Conservation (phyloP, 164 flowering plant genomes). For the Magnolia kwangsiensis region DNA sequence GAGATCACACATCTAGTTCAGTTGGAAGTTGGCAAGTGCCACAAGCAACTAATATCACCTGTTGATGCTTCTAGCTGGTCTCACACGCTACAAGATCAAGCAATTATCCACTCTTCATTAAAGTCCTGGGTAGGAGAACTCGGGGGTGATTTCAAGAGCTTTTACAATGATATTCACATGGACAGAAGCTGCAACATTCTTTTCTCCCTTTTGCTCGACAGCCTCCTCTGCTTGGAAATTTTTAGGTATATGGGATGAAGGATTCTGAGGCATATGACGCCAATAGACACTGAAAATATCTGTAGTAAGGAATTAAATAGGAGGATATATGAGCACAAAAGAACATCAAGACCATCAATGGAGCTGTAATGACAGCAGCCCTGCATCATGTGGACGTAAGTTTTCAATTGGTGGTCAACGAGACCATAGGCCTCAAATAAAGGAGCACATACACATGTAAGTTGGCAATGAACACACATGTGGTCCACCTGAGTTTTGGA, state of each 20-base stretch:
- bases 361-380: slow-evolving; percentile 47
- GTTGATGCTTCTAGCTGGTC: neutral
- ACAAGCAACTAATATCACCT: neutral
- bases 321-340: slow-evolving; percentile 31
- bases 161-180: slow-evolving; percentile 30
- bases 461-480: too few relatives aligned
- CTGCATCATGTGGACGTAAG: slow-evolving; percentile 28
- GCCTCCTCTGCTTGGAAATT: slow-evolving; percentile 31
- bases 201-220: slow-evolving; percentile 50
- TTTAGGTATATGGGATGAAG: slow-evolving; percentile 41
- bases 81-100: slow-evolving; percentile 5
- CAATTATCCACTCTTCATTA: neutral
- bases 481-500: too few relatives aligned
- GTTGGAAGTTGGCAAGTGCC: neutral
- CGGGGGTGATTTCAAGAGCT: slow-evolving; percentile 3
- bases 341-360: slow-evolving; percentile 41
- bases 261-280: slow-evolving; percentile 32
- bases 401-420: neutral
- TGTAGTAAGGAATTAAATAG: slow-evolving; percentile 36
- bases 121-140: neutral
- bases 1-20: slow-evolving; percentile 4
- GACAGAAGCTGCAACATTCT: slow-evolving; percentile 47
- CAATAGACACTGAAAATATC: slow-evolving; percentile 31
- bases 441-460: too few relatives aligned
- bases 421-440: neutral